Conservation (phyloP, 2,329 filamentous ascomycete species). For the Scytalidium lignicola region DNA sequence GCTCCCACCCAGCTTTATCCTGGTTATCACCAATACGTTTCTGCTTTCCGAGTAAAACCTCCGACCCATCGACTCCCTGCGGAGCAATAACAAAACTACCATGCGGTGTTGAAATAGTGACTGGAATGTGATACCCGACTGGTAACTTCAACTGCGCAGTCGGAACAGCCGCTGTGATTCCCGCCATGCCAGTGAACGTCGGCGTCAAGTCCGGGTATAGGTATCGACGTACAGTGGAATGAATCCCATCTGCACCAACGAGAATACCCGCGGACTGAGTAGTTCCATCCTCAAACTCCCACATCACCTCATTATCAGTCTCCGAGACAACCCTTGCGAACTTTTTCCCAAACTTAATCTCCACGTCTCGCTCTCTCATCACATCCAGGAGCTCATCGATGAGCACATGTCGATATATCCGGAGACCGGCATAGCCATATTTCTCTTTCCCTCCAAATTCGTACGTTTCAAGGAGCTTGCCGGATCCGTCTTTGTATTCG, state of each 20-base stretch:
- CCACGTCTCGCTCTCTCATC: constrained; percentile 34
- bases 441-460: constrained; percentile 41
- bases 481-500: constrained; percentile 36
- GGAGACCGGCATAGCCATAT: constrained; percentile 48
- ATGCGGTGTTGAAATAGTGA: constrained; percentile 12
- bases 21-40: constrained; percentile 29
- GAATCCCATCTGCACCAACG: constrained; percentile 55
- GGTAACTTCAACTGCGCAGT: constrained; percentile 17
- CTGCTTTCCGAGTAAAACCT: constrained; percentile 44
- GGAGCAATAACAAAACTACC: constrained; percentile 48
- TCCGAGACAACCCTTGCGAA: constrained; percentile 40
- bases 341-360: constrained; percentile 42
- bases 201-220: constrained; percentile 44
- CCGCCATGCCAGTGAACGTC: constrained; percentile 43
- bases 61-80: constrained; percentile 42
- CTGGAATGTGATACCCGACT: constrained; percentile 12
- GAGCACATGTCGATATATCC: constrained; percentile 48
- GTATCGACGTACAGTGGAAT: constrained; percentile 48
- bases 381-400: constrained; percentile 42
- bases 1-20: constrained; percentile 38
- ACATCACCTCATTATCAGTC: constrained; percentile 34
- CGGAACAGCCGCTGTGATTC: constrained; percentile 26
- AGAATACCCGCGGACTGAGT: constrained; percentile 37
- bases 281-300: constrained; percentile 42
- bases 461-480: constrained; percentile 33